A percentile compares a stretch with the other conserved stretches of the same genome.
phyloP scores from a whole-genome alignment of 306 rosid species.

The Cicer judaicum region DNA sequence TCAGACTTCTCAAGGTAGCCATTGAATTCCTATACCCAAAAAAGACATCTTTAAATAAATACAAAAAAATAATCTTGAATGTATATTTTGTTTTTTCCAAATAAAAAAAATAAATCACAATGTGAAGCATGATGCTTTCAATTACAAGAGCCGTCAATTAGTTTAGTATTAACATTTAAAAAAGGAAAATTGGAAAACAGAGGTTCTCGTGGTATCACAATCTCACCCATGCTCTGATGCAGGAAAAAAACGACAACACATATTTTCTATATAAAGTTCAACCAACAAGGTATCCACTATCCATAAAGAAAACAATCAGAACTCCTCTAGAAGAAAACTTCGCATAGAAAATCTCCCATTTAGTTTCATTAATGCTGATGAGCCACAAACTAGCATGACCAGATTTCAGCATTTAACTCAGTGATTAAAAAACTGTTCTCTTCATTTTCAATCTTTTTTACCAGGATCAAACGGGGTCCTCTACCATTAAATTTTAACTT shows the following conservation, averaged over 20 bases:
- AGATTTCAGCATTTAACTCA: neutral
- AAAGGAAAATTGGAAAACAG: neutral
- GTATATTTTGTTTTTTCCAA: slow-evolving; percentile 5
- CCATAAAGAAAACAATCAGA: neutral
- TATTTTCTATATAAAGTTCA: neutral
- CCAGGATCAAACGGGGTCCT: neutral
- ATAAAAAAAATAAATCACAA: neutral
- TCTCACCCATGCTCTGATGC: neutral
- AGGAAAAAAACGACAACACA: neutral
- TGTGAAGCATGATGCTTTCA: neutral
- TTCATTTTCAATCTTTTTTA: neutral
- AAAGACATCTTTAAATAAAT: neutral
- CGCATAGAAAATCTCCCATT: neutral
- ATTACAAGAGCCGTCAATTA: neutral
- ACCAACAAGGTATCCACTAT: neutral
- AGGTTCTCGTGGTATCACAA: neutral
- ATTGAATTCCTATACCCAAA: slow-evolving; percentile 48
- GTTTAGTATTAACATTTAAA: neutral
- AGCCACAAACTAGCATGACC: neutral
- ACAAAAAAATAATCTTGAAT: neutral
- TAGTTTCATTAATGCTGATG: neutral
- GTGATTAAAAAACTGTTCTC: neutral
- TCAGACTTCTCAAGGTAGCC: slow-evolving; percentile 70
- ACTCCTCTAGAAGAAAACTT: neutral
- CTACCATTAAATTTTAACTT: neutral